Conservation (phyloP, 1,284 basidiomycete genomes). For the Papiliotrema nemorosa region DNA sequence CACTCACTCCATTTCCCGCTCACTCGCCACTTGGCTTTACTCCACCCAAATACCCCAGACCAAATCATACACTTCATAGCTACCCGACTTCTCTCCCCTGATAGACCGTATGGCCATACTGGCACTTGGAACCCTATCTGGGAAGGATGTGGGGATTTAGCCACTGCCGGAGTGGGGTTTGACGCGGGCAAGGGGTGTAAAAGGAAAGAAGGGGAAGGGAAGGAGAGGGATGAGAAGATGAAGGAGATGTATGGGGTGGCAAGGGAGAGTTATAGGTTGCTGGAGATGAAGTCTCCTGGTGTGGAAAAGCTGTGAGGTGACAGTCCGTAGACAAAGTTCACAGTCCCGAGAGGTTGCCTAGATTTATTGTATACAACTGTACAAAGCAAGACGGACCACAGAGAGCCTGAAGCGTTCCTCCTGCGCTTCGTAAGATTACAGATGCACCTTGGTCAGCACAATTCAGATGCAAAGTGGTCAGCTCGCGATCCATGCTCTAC, state of each 20-base stretch:
- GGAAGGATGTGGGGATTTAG: constrained; percentile 18
- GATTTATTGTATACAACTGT: too few species aligned
- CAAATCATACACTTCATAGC: constrained; percentile 26
- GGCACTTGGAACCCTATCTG: constrained; percentile 22
- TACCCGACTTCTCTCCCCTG: constrained; percentile 26
- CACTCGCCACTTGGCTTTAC: constrained; percentile 17
- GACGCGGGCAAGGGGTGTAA: constrained; percentile 24
- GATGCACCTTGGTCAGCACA: too few species aligned
- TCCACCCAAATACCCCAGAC: constrained; percentile 24
- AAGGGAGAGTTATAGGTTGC: constrained; percentile 19
- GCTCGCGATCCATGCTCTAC: too few species aligned
- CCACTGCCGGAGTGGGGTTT: constrained; percentile 22
- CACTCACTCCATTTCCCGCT: constrained; percentile 25
- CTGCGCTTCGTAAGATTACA: too few species aligned
- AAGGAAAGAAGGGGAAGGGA: constrained; percentile 16
- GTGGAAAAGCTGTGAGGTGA: constrained; percentile 5
- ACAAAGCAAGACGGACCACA: too few species aligned
- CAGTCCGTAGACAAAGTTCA: too few species aligned
- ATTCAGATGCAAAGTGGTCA: too few species aligned
- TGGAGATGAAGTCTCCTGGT: constrained; percentile 1
- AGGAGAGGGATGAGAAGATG: constrained; percentile 21
- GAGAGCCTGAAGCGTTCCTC: too few species aligned
- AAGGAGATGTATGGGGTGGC: constrained; percentile 31
- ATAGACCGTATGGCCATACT: constrained; percentile 25
- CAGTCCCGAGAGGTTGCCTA: too few species aligned